phyloP scores from a whole-genome alignment of 768 basidiomycete species.

The Neoboletus brunneissimus region DNA sequence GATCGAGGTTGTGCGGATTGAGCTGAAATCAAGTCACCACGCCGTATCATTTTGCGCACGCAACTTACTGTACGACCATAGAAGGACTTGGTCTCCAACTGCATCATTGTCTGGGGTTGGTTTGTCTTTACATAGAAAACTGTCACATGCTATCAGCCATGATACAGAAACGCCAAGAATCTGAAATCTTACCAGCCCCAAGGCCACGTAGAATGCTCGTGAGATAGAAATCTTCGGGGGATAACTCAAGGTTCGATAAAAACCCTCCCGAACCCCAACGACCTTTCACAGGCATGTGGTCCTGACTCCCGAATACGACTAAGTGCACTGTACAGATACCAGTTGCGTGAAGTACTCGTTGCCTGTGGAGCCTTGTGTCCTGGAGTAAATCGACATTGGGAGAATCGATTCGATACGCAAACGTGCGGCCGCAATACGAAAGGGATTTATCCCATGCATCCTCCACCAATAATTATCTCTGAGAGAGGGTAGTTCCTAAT shows the following conservation, averaged over 20 bases:
- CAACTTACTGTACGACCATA: conserved; percentile 31
- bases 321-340: conserved; percentile 14
- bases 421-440: not conserved
- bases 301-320: conserved; percentile 29
- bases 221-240: conserved; percentile 28
- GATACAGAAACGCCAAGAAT: not conserved
- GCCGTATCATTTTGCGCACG: no score
- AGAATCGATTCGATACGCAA: not conserved
- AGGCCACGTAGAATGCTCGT: conserved; percentile 37
- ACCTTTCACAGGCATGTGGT: conserved; percentile 41
- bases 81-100: conserved; percentile 35
- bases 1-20: conserved; percentile 44
- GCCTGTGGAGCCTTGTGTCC: conserved; percentile 23
- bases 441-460: not conserved
- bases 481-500: not conserved
- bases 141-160: conserved; percentile 10
- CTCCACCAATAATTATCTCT: not conserved
- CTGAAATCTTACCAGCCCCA: conserved; percentile 37
- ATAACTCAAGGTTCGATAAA: conserved; percentile 23
- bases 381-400: conserved; percentile 23
- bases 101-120: conserved; percentile 43
- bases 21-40: conserved; percentile 22
- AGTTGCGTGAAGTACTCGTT: conserved; percentile 18
- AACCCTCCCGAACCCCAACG: conserved; percentile 38
- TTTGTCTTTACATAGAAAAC: conserved; percentile 47